Conservation (phyloP, 352 stramenopile genomes). For the Thalassiosira pacifica region DNA sequence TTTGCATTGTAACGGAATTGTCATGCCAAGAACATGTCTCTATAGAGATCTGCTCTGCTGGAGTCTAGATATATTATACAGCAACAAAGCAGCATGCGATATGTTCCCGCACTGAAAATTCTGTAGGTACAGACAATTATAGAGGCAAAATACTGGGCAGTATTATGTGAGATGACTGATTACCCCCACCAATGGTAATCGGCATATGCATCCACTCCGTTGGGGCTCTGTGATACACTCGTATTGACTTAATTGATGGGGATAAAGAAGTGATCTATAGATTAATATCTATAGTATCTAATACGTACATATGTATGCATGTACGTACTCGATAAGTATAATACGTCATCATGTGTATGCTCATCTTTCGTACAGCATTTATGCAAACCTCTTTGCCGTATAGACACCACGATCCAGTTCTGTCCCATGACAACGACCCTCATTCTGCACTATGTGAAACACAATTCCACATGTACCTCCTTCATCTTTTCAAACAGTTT, state of each 20-base stretch:
- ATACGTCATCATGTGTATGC: too few species aligned
- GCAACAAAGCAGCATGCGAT: not conserved
- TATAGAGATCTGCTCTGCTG: constrained; percentile 11
- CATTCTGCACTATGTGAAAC: not conserved
- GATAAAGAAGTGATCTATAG: not conserved
- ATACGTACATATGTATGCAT: too few species aligned
- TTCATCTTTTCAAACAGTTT: constrained; percentile 13
- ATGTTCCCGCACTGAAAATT: not conserved
- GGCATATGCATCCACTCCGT: too few species aligned
- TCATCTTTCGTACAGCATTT: too few species aligned
- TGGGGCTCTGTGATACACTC: constrained; percentile 32
- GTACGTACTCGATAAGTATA: too few species aligned
- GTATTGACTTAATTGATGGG: too few species aligned
- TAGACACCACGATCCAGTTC: too few species aligned
- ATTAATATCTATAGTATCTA: too few species aligned
- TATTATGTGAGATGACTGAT: too few species aligned
- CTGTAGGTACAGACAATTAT: constrained; percentile 3
- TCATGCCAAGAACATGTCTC: constrained; percentile 28
- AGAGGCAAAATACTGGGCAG: constrained; percentile 11
- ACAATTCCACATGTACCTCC: constrained; percentile 17
- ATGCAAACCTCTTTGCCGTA: too few species aligned
- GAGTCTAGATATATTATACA: not conserved
- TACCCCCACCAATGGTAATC: too few species aligned
- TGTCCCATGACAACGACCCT: constrained; percentile 39
- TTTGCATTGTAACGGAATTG: constrained; percentile 12